Conservation (phyloP, 805 yeast genomes). For the Kazachstania martiniae region DNA sequence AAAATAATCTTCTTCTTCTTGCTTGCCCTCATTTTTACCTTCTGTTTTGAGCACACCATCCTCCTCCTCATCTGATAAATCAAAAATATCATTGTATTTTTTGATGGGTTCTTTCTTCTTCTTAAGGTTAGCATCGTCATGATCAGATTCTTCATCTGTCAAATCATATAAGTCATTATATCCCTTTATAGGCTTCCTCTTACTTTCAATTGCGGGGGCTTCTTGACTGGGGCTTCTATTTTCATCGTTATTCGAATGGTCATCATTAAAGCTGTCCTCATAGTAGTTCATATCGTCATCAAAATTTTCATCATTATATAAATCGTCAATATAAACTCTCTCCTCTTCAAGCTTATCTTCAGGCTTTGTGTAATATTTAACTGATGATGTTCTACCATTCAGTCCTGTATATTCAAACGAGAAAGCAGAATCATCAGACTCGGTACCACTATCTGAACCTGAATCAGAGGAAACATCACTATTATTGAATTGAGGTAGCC, state of each 20-base stretch:
- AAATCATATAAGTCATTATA: not conserved
- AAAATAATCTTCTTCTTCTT: not conserved
- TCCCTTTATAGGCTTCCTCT: not conserved
- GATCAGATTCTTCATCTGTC: slow-evolving; percentile 1
- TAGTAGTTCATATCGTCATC: slow-evolving; percentile 33
- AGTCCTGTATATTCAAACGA: slow-evolving; percentile 39
- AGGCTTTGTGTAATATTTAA: slow-evolving; percentile 36
- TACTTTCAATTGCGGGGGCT: not conserved
- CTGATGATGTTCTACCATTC: slow-evolving; percentile 43
- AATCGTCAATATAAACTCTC: slow-evolving; percentile 29
- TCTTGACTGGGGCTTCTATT: slow-evolving; percentile 1
- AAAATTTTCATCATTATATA: slow-evolving; percentile 31
- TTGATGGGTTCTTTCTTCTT: slow-evolving; percentile 2
- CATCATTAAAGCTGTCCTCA: slow-evolving; percentile 20
- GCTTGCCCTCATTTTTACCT: too few relatives aligned
- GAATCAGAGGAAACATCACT: slow-evolving; percentile 1
- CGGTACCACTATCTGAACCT: slow-evolving; percentile 8
- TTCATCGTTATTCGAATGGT: slow-evolving; percentile 22
- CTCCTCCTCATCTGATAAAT: slow-evolving; percentile 13
- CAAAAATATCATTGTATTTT: slow-evolving; percentile 18
- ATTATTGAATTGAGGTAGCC: not conserved
- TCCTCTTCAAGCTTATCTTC: slow-evolving; percentile 17
- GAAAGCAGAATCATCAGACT: slow-evolving; percentile 26
- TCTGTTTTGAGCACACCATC: too few relatives aligned
- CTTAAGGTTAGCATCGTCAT: not conserved